Evolutionary conservation across 2,329 filamentous ascomycete genomes (phyloP).

Genomic region (Ceratocystis albifundus): DNA sequence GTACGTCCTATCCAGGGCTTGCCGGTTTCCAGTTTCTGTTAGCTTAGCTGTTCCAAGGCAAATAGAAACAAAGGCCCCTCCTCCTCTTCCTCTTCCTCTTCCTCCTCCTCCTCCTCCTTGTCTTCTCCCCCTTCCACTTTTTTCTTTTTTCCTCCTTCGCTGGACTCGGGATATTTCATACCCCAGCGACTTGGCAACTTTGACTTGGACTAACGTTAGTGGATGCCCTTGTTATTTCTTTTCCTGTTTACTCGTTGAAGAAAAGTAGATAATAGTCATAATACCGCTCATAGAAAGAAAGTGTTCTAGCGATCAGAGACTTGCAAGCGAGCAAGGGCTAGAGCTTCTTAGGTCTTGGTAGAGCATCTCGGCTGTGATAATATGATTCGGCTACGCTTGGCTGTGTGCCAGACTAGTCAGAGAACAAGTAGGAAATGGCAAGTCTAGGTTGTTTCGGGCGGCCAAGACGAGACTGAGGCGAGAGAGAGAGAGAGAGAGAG

Average conservation of each 20-base stretch:
- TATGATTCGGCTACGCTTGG: background rate
- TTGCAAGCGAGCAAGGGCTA: background rate
- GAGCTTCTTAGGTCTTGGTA: background rate
- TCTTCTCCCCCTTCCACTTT: background rate
- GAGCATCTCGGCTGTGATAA: background rate
- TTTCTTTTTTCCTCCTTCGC: too few relatives aligned
- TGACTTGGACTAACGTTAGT: too few relatives aligned
- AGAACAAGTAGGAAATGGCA: background rate
- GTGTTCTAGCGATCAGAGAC: conserved; percentile 1
- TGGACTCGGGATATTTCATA: background rate
- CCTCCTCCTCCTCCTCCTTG: background rate
- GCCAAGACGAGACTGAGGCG: background rate
- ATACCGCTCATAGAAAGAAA: background rate
- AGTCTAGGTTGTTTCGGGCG: background rate
- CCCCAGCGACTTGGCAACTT: background rate
- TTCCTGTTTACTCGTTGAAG: background rate
- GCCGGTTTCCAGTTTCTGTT: conserved; percentile 4
- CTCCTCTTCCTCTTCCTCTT: too few relatives aligned
- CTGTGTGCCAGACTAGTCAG: background rate
- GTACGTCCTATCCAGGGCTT: background rate
- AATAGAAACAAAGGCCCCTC: background rate
- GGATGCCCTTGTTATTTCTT: background rate
- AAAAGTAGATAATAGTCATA: background rate
- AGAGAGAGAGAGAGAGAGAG: background rate
- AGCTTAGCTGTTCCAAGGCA: conserved; percentile 1